A percentile compares a stretch with the other conserved stretches of the same genome.
Conservation (phyloP, 2,329 filamentous ascomycete genomes). For the Fusarium staphyleae region DNA sequence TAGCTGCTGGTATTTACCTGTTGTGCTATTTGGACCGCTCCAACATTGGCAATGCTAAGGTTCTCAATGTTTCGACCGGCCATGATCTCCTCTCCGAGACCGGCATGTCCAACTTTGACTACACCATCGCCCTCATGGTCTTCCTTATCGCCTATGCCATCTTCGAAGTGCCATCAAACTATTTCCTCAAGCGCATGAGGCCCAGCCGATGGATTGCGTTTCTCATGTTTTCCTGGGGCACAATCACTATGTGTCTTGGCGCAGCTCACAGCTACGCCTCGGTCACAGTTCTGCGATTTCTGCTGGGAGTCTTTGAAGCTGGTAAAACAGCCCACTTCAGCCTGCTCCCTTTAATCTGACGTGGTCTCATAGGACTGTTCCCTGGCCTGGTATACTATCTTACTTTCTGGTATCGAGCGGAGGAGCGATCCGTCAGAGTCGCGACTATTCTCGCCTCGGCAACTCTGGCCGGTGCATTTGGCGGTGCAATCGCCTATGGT, state of each 20-base stretch:
- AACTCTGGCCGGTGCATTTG: conserved; percentile 73
- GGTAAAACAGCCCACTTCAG: conserved; percentile 4
- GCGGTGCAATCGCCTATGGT: conserved; percentile 72
- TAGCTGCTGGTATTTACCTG: conserved; percentile 40
- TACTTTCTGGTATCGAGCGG: conserved; percentile 74
- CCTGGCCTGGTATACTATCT: conserved; percentile 49
- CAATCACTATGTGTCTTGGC: conserved; percentile 53
- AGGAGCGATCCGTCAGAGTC: conserved; percentile 71
- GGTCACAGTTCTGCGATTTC: conserved; percentile 42
- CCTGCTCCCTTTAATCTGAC: not conserved
- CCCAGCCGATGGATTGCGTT: conserved; percentile 55
- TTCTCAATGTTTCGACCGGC: conserved; percentile 47
- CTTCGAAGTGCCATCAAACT: conserved; percentile 54
- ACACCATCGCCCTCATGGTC: conserved; percentile 59
- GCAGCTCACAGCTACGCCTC: conserved; percentile 46
- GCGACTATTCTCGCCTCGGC: conserved; percentile 71
- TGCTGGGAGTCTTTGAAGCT: conserved; percentile 45
- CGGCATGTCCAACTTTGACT: conserved; percentile 55
- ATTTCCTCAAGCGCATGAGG: conserved; percentile 55
- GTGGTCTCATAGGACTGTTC: conserved; percentile 50
- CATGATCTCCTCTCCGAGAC: conserved; percentile 53
- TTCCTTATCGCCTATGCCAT: conserved; percentile 63
- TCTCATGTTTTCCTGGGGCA: conserved; percentile 44
- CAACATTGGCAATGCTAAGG: conserved; percentile 56
- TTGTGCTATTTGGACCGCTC: conserved; percentile 59